A percentile compares a stretch with the other conserved stretches of the same genome.
Evolutionary conservation across 2,329 filamentous ascomycete genomes (phyloP).

Genomic region (Blastomyces gilchristii): DNA sequence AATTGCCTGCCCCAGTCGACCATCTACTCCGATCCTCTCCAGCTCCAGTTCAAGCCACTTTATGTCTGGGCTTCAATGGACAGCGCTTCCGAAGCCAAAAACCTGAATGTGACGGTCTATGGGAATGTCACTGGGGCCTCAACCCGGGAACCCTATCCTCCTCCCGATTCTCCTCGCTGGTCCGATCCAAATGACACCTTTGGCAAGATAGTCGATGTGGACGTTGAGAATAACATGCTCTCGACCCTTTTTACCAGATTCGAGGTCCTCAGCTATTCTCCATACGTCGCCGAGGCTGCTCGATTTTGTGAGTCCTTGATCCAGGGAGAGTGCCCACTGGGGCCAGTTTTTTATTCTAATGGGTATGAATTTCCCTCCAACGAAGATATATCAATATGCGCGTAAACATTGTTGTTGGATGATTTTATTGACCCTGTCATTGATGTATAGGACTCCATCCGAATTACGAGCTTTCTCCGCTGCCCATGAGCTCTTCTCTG

Average conservation of each 20-base stretch:
- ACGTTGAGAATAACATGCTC: conserved; percentile 48
- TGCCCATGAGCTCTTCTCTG: conserved; percentile 63
- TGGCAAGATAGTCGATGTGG: conserved; percentile 67
- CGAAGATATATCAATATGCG: background rate
- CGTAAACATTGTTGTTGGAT: background rate
- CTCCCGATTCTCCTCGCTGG: conserved; percentile 52
- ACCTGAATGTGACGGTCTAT: conserved; percentile 67
- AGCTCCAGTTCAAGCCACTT: conserved; percentile 70
- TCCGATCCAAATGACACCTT: conserved; percentile 47
- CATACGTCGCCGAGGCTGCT: conserved; percentile 44
- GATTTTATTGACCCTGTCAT: conserved; percentile 1
- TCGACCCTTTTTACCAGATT: conserved; percentile 65
- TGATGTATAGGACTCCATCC: conserved; percentile 30
- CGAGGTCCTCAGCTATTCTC: conserved; percentile 66
- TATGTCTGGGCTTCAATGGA: conserved; percentile 57
- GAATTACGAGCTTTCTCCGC: conserved; percentile 63
- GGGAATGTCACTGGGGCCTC: conserved; percentile 79
- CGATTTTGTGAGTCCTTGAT: conserved; percentile 57
- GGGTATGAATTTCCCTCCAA: conserved; percentile 27
- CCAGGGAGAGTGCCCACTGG: conserved; percentile 61
- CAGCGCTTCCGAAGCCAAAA: conserved; percentile 40
- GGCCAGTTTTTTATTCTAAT: conserved; percentile 57
- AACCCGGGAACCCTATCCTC: conserved; percentile 48
- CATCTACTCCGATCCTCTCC: conserved; percentile 48
- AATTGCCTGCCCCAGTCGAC: conserved; percentile 62